phyloP scores from a whole-genome alignment of 805 yeast genomes.

The Candida taoyuanica region DNA sequence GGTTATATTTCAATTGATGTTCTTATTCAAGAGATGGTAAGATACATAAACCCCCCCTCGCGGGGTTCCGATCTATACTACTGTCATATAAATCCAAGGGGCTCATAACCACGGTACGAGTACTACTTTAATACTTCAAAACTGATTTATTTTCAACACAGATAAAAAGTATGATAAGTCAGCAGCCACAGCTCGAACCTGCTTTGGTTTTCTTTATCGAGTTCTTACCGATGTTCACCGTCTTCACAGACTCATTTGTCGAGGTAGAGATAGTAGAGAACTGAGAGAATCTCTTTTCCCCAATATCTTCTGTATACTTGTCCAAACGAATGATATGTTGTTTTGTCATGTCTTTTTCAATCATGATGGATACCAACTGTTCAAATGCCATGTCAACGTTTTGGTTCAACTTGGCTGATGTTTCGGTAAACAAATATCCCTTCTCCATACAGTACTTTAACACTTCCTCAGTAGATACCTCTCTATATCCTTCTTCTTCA shows the following conservation, averaged over 20 bases:
- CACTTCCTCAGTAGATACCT: slow-evolving; percentile 32
- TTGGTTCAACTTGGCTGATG: slow-evolving; percentile 35
- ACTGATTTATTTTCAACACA: no score
- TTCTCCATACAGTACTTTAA: slow-evolving; percentile 54
- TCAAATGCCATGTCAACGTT: background rate
- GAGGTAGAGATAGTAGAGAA: background rate
- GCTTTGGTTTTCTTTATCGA: no score
- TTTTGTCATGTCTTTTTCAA: background rate
- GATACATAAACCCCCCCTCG: no score
- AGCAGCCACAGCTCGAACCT: no score
- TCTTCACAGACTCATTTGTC: no score
- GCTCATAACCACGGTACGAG: no score
- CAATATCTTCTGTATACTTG: background rate
- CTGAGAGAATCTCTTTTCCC: background rate
- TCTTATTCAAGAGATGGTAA: background rate
- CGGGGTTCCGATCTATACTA: no score
- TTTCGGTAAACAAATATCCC: slow-evolving; percentile 45
- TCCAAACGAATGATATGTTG: background rate
- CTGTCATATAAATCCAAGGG: no score
- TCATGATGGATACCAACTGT: background rate
- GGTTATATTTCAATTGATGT: no score
- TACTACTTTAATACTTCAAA: no score
- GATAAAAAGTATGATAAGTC: no score
- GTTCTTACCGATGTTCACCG: no score
- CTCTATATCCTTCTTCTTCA: slow-evolving; percentile 40